Evolutionary conservation across 2,329 filamentous ascomycete genomes (phyloP).

Genomic region (Orbilia brochopaga): DNA sequence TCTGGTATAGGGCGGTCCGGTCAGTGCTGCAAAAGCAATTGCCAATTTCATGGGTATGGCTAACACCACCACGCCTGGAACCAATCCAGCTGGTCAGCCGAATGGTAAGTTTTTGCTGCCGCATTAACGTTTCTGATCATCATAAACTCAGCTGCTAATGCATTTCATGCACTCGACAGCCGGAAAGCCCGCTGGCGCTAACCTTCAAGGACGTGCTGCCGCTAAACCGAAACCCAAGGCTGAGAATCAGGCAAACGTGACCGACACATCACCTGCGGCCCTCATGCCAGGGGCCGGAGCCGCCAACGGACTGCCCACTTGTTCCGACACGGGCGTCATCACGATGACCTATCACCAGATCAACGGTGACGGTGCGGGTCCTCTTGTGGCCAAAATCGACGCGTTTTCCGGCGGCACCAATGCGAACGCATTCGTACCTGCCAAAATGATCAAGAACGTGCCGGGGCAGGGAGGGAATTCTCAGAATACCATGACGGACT

Average conservation of each 20-base stretch:
- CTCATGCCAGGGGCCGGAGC: constrained; percentile 65
- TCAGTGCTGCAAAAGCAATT: constrained; percentile 67
- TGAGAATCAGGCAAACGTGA: constrained; percentile 58
- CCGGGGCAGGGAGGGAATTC: constrained; percentile 68
- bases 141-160: background rate
- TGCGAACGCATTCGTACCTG: constrained; percentile 66
- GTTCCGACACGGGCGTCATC: constrained; percentile 67
- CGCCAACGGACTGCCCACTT: constrained; percentile 66
- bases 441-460: constrained; percentile 67
- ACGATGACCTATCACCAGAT: constrained; percentile 72
- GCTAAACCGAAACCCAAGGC: constrained; percentile 56
- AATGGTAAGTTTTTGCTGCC: constrained; percentile 54
- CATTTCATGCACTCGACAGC: no score
- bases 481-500: constrained; percentile 67
- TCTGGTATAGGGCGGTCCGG: constrained; percentile 61
- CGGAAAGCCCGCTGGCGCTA: constrained; percentile 54
- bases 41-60: constrained; percentile 65
- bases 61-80: constrained; percentile 25
- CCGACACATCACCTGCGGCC: constrained; percentile 63
- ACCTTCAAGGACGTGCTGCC: constrained; percentile 55
- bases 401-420: constrained; percentile 69
- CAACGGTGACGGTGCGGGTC: constrained; percentile 74
- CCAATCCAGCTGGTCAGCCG: constrained; percentile 55
- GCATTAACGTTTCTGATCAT: constrained; percentile 24
- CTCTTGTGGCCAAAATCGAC: constrained; percentile 68